A percentile compares a stretch with the other conserved stretches of the same genome.
Evolutionary conservation across 164 flowering plant genomes (phyloP).

Genomic region (Chimonanthus praecox): DNA sequence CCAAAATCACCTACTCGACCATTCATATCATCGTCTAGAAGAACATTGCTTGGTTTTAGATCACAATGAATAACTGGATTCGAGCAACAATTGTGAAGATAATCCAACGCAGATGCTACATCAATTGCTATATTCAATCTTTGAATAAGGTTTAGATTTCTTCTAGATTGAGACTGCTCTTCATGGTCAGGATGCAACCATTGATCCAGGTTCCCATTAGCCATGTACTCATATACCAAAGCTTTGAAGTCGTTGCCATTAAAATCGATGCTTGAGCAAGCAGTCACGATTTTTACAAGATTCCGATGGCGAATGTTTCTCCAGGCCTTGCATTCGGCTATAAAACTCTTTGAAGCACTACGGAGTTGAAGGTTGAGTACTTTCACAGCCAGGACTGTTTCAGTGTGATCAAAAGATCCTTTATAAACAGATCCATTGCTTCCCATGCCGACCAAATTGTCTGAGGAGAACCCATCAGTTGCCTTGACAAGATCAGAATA

Average conservation of each 20-base stretch:
- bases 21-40: no score
- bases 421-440: slow-evolving; percentile 11
- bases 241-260: slow-evolving; percentile 15
- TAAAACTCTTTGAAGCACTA: slow-evolving; percentile 14
- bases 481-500: slow-evolving; percentile 6
- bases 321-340: slow-evolving; percentile 3
- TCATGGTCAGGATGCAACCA: no score
- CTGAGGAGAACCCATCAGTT: slow-evolving; percentile 3
- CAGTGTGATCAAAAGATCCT: not conserved
- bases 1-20: no score
- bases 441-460: slow-evolving; percentile 15
- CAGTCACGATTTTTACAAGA: slow-evolving; percentile 12
- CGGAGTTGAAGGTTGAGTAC: slow-evolving; percentile 9
- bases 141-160: no score
- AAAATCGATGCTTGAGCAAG: slow-evolving; percentile 13
- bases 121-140: no score
- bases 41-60: no score
- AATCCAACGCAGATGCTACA: no score
- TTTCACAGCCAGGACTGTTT: slow-evolving; percentile 1
- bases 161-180: no score
- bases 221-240: slow-evolving; percentile 13
- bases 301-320: slow-evolving; percentile 8
- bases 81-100: no score
- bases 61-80: no score
- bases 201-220: slow-evolving; percentile 9